Evolutionary conservation across 345 rosid genomes (phyloP).

Genomic region (Pistacia vera): DNA sequence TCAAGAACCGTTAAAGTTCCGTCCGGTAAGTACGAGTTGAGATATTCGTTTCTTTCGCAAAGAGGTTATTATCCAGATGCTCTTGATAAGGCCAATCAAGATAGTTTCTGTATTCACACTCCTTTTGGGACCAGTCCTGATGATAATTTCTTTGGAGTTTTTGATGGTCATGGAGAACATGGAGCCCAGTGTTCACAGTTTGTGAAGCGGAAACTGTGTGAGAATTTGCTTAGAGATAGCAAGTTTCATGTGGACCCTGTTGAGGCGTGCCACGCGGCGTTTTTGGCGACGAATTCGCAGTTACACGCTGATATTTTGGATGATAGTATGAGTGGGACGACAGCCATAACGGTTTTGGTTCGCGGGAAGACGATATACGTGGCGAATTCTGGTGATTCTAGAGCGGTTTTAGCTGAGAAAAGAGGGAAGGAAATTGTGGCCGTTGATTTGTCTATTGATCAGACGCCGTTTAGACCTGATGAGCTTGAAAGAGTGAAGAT

Average conservation of each 20-base stretch:
- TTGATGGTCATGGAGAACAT: constrained; percentile 94
- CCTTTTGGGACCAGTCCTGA: constrained; percentile 71
- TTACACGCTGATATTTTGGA: constrained; percentile 73
- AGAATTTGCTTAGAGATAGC: constrained; percentile 72
- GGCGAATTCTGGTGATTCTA: constrained; percentile 89
- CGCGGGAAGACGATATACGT: constrained; percentile 79
- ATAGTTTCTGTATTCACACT: constrained; percentile 92
- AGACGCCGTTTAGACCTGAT: constrained; percentile 86
- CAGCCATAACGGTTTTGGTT: constrained; percentile 86
- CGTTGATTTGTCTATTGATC: constrained; percentile 87
- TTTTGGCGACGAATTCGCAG: constrained; percentile 70
- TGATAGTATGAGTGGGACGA: constrained; percentile 97
- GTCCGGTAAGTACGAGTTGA: constrained; percentile 59
- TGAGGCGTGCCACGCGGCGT: constrained; percentile 75
- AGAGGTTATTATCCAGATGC: constrained; percentile 98
- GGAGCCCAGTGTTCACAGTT: constrained; percentile 97
- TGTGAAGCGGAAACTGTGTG: constrained; percentile 73
- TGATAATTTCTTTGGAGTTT: constrained; percentile 94
- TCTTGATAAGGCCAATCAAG: constrained; percentile 93
- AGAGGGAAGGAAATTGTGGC: constrained; percentile 79
- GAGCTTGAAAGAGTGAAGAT: constrained; percentile 88
- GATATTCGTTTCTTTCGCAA: constrained; percentile 81
- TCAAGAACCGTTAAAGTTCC: constrained; percentile 69
- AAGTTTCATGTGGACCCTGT: constrained; percentile 68
- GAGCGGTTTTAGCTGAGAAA: constrained; percentile 88